Percentiles rank a stretch among this genome's conserved stretches.
These are phyloP conservation scores for Avena atlantica DNA, from an alignment of 176 grass and related monocot species.

Conservation along the genomic window DNA sequence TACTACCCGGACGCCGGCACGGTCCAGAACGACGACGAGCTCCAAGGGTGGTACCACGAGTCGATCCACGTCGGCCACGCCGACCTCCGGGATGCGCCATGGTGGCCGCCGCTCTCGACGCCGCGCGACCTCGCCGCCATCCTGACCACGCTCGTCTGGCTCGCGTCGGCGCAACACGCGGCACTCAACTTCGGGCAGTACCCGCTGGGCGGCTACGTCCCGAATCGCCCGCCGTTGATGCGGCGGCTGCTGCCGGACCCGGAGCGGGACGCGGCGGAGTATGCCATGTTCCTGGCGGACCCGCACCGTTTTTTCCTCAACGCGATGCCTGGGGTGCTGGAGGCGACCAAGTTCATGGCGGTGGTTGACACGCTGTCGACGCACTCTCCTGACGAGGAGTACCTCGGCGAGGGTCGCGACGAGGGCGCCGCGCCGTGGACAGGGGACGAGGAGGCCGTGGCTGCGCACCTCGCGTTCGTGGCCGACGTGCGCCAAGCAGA, in stretches of 20 bases:
- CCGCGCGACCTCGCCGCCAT: constrained; percentile 66
- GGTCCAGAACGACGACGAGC: constrained; percentile 73
- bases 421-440: constrained; percentile 70
- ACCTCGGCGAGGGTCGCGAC: constrained; percentile 76
- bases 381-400: constrained; percentile 99
- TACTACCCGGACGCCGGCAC: constrained; percentile 80
- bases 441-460: constrained; percentile 66
- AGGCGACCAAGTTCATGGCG: constrained; percentile 99
- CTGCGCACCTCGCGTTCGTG: constrained; percentile 64
- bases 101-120: constrained; percentile 86
- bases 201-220: constrained; percentile 87
- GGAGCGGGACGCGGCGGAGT: constrained; percentile 67
- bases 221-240: constrained; percentile 89
- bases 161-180: constrained; percentile 96
- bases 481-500: constrained; percentile 72
- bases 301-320: constrained; percentile 94
- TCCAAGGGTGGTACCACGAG: constrained; percentile 92
- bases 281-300: constrained; percentile 74
- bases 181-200: constrained; percentile 98
- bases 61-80: constrained; percentile 79
- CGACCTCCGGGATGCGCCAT: constrained; percentile 63
- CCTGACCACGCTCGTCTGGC: constrained; percentile 89
- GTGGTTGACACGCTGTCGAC: constrained; percentile 97
- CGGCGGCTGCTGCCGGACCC: constrained; percentile 92
- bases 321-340: constrained; percentile 83